Evolutionary conservation across 1,284 basidiomycete species (phyloP).

Genomic region (Melanopsichium pennsylvanicum): DNA sequence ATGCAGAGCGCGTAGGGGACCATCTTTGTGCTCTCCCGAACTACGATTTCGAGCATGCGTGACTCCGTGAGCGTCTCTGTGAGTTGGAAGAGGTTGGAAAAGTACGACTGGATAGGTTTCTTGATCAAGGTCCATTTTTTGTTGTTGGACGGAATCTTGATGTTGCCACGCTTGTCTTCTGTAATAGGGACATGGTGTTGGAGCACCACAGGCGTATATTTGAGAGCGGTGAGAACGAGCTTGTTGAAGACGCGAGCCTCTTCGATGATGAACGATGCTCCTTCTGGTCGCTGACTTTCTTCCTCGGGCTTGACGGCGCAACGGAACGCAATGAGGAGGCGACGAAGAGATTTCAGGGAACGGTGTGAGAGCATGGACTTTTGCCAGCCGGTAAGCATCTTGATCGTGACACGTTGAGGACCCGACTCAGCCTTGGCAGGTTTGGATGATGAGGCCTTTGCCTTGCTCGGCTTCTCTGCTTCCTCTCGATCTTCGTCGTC

Average conservation of each 20-base stretch:
- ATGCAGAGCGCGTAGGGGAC: conserved; percentile 59
- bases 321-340: conserved; percentile 72
- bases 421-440: conserved; percentile 21
- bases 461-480: conserved; percentile 12
- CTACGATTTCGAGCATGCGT: conserved; percentile 71
- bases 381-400: conserved; percentile 84
- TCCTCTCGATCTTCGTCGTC: conserved; percentile 48
- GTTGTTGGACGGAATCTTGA: conserved; percentile 68
- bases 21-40: conserved; percentile 62
- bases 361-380: conserved; percentile 86
- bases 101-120: conserved; percentile 79
- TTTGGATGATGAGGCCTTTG: conserved; percentile 22
- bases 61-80: conserved; percentile 58
- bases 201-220: conserved; percentile 89
- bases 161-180: conserved; percentile 64
- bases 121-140: conserved; percentile 74
- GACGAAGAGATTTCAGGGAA: conserved; percentile 84
- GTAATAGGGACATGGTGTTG: conserved; percentile 88
- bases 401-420: conserved; percentile 73
- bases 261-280: conserved; percentile 54
- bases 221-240: conserved; percentile 83
- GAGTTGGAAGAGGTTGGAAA: conserved; percentile 57
- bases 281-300: conserved; percentile 36
- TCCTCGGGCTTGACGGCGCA: conserved; percentile 59
- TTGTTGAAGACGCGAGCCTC: conserved; percentile 77